Evolutionary conservation across 2,329 filamentous ascomycete genomes (phyloP).

Genomic region (Fusarium verrucosum): DNA sequence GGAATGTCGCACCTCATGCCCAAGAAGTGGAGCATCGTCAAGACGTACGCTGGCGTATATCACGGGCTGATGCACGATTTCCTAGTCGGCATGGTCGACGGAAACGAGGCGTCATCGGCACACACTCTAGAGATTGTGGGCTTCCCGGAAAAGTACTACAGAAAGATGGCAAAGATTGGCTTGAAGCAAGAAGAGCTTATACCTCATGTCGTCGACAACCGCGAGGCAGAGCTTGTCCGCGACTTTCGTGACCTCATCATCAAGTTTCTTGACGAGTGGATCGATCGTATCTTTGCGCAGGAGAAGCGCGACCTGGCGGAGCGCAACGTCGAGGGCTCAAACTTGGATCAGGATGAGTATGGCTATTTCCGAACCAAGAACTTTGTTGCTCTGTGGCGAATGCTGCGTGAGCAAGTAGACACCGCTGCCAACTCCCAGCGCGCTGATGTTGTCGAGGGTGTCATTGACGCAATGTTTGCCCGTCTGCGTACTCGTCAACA

Average conservation of each 20-base stretch:
- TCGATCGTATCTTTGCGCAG: conserved; percentile 86
- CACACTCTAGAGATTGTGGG: conserved; percentile 92
- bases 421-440: conserved; percentile 87
- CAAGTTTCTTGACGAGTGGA: conserved; percentile 95
- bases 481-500: conserved; percentile 84
- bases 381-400: conserved; percentile 94
- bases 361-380: conserved; percentile 93
- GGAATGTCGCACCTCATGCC: conserved; percentile 94
- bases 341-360: conserved; percentile 87
- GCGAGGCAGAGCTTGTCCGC: conserved; percentile 87
- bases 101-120: conserved; percentile 82
- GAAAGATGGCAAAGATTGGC: conserved; percentile 92
- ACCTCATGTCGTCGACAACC: conserved; percentile 89
- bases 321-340: conserved; percentile 75
- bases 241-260: conserved; percentile 97
- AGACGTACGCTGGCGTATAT: conserved; percentile 89
- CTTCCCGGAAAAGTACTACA: conserved; percentile 95
- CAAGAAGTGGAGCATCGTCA: conserved; percentile 95
- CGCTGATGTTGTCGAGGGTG: conserved; percentile 90
- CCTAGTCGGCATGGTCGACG: conserved; percentile 82
- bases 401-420: conserved; percentile 91
- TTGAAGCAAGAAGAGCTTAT: conserved; percentile 78
- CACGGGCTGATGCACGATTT: conserved; percentile 97
- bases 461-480: conserved; percentile 94
- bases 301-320: conserved; percentile 85